These are phyloP conservation scores for Talaromyces borbonicus DNA, from an alignment of 495 filamentous ascomycete species.

Conservation along the genomic window DNA sequence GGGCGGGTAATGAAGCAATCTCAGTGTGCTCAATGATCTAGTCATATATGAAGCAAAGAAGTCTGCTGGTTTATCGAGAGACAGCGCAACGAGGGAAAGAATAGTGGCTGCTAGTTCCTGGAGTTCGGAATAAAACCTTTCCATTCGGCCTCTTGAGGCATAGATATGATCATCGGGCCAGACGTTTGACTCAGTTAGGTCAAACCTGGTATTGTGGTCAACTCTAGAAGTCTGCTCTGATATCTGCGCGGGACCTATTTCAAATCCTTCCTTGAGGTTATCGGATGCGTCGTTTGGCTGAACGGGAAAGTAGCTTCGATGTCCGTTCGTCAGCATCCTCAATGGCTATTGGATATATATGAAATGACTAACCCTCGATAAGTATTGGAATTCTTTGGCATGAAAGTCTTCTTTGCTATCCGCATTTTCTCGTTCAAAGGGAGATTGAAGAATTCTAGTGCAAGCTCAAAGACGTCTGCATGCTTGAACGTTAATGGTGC, in stretches of 20 bases:
- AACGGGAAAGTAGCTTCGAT: constrained; percentile 31
- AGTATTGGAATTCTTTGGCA: constrained; percentile 26
- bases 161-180: constrained; percentile 22
- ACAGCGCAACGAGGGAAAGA: constrained; percentile 30
- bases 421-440: constrained; percentile 26
- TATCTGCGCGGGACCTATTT: constrained; percentile 24
- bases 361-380: constrained; percentile 25
- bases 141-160: constrained; percentile 13
- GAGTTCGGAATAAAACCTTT: constrained; percentile 31
- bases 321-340: no score
- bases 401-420: constrained; percentile 32
- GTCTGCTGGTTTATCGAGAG: constrained; percentile 24
- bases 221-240: constrained; percentile 3
- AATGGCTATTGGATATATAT: no score
- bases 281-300: constrained; percentile 22
- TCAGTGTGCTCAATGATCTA: constrained; percentile 32
- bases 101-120: constrained; percentile 29
- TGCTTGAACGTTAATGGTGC: constrained; percentile 28
- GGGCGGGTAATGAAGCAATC: constrained; percentile 30
- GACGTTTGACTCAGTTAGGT: constrained; percentile 34
- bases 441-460: constrained; percentile 30
- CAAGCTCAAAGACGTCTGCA: constrained; percentile 30
- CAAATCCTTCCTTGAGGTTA: constrained; percentile 41
- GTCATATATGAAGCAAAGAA: constrained; percentile 30
- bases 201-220: constrained; percentile 16